phyloP scores from a whole-genome alignment of 2,329 filamentous ascomycete genomes.

The Lasiodiplodia hormozganensis region DNA sequence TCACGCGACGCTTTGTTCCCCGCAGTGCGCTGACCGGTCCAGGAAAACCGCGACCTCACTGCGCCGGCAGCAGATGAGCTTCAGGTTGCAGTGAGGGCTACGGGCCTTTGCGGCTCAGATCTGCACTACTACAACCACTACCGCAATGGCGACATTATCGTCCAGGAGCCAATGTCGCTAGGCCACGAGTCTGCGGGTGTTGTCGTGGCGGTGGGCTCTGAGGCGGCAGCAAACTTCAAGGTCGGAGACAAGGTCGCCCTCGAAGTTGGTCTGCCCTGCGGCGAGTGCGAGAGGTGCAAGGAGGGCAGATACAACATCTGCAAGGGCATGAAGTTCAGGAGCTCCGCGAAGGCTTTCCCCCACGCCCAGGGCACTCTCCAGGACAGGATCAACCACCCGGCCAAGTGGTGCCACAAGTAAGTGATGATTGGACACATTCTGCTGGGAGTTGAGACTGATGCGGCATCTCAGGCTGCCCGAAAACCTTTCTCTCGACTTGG shows the following conservation, averaged over 20 bases:
- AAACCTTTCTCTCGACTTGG: slow-evolving; percentile 60
- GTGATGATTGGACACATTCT: slow-evolving; percentile 6
- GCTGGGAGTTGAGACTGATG: background rate
- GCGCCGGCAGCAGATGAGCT: slow-evolving; percentile 62
- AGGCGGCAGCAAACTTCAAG: slow-evolving; percentile 70
- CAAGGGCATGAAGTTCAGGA: slow-evolving; percentile 63
- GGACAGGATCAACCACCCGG: slow-evolving; percentile 67
- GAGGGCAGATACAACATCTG: slow-evolving; percentile 69
- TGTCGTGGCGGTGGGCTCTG: slow-evolving; percentile 72
- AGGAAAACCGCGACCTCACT: slow-evolving; percentile 61
- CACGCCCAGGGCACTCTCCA: slow-evolving; percentile 71
- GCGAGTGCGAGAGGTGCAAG: slow-evolving; percentile 62
- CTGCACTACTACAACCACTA: slow-evolving; percentile 88
- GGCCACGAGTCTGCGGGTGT: slow-evolving; percentile 81
- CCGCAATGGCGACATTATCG: slow-evolving; percentile 84
- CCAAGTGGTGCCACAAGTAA: slow-evolving; percentile 63
- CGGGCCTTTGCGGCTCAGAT: slow-evolving; percentile 74
- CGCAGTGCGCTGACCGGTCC: slow-evolving; percentile 30
- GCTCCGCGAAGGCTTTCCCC: slow-evolving; percentile 66
- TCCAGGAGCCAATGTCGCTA: slow-evolving; percentile 82
- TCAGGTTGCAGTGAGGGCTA: slow-evolving; percentile 69
- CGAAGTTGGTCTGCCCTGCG: slow-evolving; percentile 88
- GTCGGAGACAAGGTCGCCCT: slow-evolving; percentile 87
- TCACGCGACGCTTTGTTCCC: background rate
- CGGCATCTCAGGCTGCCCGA: slow-evolving; percentile 53